phyloP scores from a whole-genome alignment of 2,329 filamentous ascomycete species.

The Aspergillus sp. region DNA sequence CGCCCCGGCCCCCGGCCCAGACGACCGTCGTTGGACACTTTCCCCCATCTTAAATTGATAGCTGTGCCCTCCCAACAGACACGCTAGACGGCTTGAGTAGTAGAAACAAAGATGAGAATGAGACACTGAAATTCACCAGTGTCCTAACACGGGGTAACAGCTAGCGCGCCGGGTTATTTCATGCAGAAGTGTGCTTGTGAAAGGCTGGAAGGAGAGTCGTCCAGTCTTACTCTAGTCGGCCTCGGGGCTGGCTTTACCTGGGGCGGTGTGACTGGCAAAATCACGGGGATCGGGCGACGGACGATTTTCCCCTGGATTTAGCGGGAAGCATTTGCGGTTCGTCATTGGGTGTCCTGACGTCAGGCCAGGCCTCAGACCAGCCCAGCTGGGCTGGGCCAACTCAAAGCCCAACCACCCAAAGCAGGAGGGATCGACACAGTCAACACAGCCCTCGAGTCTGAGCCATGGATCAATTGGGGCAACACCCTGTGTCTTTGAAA shows the following conservation, averaged over 20 bases:
- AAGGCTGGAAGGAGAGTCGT: neutral
- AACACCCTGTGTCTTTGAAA: too few relatives aligned
- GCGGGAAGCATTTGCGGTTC: neutral
- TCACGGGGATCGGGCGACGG: neutral
- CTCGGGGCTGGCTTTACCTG: neutral
- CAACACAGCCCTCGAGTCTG: neutral
- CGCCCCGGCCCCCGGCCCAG: constrained; percentile 32
- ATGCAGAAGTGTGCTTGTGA: constrained; percentile 13
- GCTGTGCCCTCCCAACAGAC: constrained; percentile 12
- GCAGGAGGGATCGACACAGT: neutral
- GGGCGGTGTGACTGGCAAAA: constrained; percentile 2
- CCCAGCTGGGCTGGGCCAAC: too few relatives aligned
- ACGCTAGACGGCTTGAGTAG: neutral
- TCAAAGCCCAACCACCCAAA: neutral
- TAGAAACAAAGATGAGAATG: neutral
- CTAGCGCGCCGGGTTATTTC: constrained; percentile 11
- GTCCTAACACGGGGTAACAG: neutral
- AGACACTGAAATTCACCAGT: neutral
- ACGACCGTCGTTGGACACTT: constrained; percentile 30
- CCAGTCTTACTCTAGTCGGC: neutral
- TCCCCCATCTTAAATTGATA: constrained; percentile 32
- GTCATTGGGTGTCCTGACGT: constrained; percentile 2
- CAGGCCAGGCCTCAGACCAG: neutral
- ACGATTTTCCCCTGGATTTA: constrained; percentile 2
- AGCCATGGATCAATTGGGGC: neutral